Percentiles rank a stretch among this genome's conserved stretches.
These are phyloP conservation scores for Suzukiozyma palmioleophila DNA, from an alignment of 1,139 yeast species.

Conservation along the genomic window DNA sequence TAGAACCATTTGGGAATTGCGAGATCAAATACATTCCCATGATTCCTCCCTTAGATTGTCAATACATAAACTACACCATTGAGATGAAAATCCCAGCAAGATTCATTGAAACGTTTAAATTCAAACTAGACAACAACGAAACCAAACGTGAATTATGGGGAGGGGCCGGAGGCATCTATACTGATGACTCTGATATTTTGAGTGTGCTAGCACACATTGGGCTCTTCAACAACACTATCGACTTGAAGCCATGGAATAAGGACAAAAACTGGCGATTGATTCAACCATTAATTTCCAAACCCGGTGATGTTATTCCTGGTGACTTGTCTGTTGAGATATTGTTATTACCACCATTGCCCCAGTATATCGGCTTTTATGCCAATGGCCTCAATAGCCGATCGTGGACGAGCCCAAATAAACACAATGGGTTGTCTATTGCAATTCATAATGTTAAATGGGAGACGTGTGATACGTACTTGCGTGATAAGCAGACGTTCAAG, in stretches of 20 bases:
- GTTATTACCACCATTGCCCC: conserved; percentile 61
- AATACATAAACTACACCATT: conserved; percentile 55
- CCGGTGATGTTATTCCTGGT: conserved; percentile 14
- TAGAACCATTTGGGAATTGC: conserved; percentile 13
- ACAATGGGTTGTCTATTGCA: conserved; percentile 67
- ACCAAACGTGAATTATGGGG: conserved; percentile 83
- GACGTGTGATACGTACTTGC: conserved; percentile 24
- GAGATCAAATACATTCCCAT: conserved; percentile 30
- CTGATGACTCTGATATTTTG: conserved; percentile 88
- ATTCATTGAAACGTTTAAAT: conserved; percentile 24
- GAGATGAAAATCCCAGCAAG: conserved; percentile 62
- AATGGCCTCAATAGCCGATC: conserved; percentile 70
- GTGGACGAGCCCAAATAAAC: conserved; percentile 53
- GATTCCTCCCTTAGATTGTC: conserved; percentile 45
- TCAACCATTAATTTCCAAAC: conserved; percentile 14
- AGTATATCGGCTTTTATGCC: conserved; percentile 59
- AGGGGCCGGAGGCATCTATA: conserved; percentile 68
- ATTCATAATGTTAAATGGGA: conserved; percentile 56
- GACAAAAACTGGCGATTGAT: conserved; percentile 20
- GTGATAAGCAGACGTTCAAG: conserved; percentile 28
- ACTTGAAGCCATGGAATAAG: conserved; percentile 33
- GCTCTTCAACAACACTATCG: conserved; percentile 32
- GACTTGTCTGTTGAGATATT: conserved; percentile 70
- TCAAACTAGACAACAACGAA: conserved; percentile 37
- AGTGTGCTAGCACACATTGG: conserved; percentile 75